Base-by-base conservation (phyloP, 179 eudicot species). In the Corrigiola litoralis region DNA sequence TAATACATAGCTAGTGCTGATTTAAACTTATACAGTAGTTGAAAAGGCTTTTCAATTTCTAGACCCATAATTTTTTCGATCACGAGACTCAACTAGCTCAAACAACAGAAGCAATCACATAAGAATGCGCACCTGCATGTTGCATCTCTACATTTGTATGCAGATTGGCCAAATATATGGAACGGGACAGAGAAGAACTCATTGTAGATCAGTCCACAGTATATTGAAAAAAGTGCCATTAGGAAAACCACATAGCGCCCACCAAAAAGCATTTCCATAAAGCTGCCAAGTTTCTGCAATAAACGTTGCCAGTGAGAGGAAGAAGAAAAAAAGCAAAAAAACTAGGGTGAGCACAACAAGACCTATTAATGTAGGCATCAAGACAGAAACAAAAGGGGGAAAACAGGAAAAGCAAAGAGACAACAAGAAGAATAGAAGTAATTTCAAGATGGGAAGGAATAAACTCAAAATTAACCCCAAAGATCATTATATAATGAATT, bases 201-300 rank as follows among this genome's bases (percentile, higher is more conserved):
- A 67, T 94, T 94, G 85, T 94, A 94, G 63, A 94, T 85, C 70
- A 94, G 72, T 57, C 99, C 99, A 58, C 97, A 94, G 57, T 90
- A 94, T 38, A 94, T 87, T 61, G 99, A 94, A 64, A 94, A 94
- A 33, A 90, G 72, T 29, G 99, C 79, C 99, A 94, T 94, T 62
- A 87, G 73, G 72, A 94, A 88, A 72, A 94, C 77, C 63, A 94
- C 81, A 70, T 87, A 94, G 44, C 99, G 99, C 51, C 99, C 99
- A 58, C 99, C 99, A 85, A 87, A 94, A 66, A 94, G 86, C 95
- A 94, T 87, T 79, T 94, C 97, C 99, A 90, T 94, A 74, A 94
- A 90, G 85, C 97, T 94, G 46, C 97, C 99, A 70, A 94, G 97
- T 87, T 74, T 87, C 99, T 94, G 95, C 37, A 67, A 57, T 37